Percentiles rank a stretch among this genome's conserved stretches.
These are phyloP conservation scores for Cordyceps tenuipes DNA, from an alignment of 2,329 filamentous ascomycete species.

Conservation along the genomic window DNA sequence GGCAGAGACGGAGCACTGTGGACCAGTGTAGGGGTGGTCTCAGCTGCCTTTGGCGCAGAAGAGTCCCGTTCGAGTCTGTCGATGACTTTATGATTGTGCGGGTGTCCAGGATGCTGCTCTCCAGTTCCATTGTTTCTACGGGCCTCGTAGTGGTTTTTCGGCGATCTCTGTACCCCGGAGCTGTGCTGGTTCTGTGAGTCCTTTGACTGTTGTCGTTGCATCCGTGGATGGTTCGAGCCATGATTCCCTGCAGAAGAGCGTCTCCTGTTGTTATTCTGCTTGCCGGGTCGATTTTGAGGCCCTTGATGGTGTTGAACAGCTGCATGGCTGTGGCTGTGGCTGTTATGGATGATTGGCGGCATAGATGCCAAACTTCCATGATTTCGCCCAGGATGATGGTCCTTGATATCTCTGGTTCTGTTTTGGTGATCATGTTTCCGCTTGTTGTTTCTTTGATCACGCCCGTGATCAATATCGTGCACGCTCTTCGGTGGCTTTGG, in stretches of 20 bases:
- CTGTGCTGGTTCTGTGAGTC: neutral
- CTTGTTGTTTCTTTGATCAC: slow-evolving; percentile 9
- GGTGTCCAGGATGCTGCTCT: neutral
- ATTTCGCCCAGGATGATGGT: slow-evolving; percentile 7
- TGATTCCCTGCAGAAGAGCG: neutral
- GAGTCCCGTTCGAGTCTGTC: neutral
- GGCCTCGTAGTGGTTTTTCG: neutral
- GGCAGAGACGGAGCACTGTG: slow-evolving; percentile 2
- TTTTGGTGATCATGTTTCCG: slow-evolving; percentile 9
- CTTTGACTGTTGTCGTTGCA: slow-evolving; percentile 1
- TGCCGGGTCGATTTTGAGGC: neutral
- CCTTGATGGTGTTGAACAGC: neutral
- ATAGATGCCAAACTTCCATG: neutral
- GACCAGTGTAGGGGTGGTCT: neutral
- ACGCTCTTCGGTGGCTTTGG: slow-evolving; percentile 12
- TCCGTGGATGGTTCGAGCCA: neutral
- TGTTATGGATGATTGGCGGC: neutral
- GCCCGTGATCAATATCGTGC: slow-evolving; percentile 1
- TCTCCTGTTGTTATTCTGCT: neutral
- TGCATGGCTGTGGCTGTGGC: neutral
- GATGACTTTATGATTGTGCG: neutral
- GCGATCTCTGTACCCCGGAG: neutral
- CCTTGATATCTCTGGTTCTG: slow-evolving; percentile 4
- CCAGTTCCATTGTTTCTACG: slow-evolving; percentile 2
- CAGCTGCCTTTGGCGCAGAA: neutral